Evolutionary conservation across 2,329 filamentous ascomycete genomes (phyloP), one percentile per base, ranked within the genome.

Genomic region (Fusarium odoratissimum): DNA sequence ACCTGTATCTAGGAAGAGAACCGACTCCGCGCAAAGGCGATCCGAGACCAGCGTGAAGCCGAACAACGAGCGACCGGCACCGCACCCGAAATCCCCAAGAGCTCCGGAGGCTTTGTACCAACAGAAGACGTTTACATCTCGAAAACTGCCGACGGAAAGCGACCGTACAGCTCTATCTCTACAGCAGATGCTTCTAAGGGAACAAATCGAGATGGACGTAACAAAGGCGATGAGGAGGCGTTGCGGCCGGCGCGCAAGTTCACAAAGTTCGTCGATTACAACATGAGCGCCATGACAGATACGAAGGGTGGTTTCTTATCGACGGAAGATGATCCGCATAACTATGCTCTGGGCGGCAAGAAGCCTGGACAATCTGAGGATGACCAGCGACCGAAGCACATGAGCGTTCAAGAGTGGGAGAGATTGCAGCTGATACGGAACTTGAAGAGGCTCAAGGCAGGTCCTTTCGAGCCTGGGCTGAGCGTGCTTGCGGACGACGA

Each of bases 221-320:
- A 82, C 73, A 80, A 79, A 75, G 80, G 79, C 76, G 83, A 87
- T 72, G 84, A 86, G 21, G 84, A 79, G 80, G 67, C 81, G 46
- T 91, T 97, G 55, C 91, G 91, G 61, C 92, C 95, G 1, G 93
- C 94, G 51, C 90, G 91, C 78, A 98, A 97, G 79, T 98, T 98
- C 75, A 91, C 93, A 68, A 95, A 96, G 81, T 98, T 93, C 80
- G 95, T 99, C 78, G 96, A 99, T 79, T 98, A 98, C 84, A 96
- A 99, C 82, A 96, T 99, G 83, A 95, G 93, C 80, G 93, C 95
- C 83, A 98, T 99, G 95, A 97, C 92, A 11, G 96, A 99, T 81
- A 98, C 95, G 2, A 98, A 98, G 80, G 96, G 96, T 70, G 96
- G 96, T 1, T 99, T 99, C 82, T 83, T 99, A 73, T 93, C 92